A percentile compares a stretch with the other conserved stretches of the same genome.
Conservation (phyloP, 257 asterid species). For the Jasminum sambac region DNA sequence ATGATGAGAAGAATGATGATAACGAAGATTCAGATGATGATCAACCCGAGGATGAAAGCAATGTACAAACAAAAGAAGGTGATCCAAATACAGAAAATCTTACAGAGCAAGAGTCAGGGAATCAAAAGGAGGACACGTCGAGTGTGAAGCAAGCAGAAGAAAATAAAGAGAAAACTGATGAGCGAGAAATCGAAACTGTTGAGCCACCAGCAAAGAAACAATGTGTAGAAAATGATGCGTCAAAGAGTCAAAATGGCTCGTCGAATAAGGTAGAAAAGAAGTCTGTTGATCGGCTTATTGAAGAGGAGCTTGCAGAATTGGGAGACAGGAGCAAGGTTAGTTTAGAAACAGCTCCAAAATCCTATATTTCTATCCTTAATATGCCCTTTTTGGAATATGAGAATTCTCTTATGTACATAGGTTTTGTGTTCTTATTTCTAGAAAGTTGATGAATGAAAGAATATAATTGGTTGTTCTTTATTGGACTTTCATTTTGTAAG, state of each 20-base stretch:
- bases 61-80: conserved; percentile 19
- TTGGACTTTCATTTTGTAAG: neutral
- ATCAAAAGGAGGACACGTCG: conserved; percentile 36
- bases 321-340: conserved; percentile 88
- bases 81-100: conserved; percentile 27
- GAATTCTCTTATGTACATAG: neutral
- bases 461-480: neutral
- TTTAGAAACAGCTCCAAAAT: conserved; percentile 2
- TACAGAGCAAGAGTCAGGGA: conserved; percentile 20
- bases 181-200: conserved; percentile 43
- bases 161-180: conserved; percentile 37
- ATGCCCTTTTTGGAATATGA: neutral
- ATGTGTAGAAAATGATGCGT: conserved; percentile 38
- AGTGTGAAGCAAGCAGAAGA: conserved; percentile 36
- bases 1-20: conserved; percentile 38
- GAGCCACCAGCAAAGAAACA: conserved; percentile 73
- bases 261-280: conserved; percentile 43
- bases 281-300: conserved; percentile 81
- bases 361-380: neutral
- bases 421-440: conserved; percentile 4
- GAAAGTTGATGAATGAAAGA: conserved; percentile 11
- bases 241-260: conserved; percentile 26
- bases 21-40: conserved; percentile 18
- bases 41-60: conserved; percentile 32
- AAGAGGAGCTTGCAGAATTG: conserved; percentile 85